Conservation (phyloP, 1,284 basidiomycete genomes). For the Moesziomyces sp. region DNA sequence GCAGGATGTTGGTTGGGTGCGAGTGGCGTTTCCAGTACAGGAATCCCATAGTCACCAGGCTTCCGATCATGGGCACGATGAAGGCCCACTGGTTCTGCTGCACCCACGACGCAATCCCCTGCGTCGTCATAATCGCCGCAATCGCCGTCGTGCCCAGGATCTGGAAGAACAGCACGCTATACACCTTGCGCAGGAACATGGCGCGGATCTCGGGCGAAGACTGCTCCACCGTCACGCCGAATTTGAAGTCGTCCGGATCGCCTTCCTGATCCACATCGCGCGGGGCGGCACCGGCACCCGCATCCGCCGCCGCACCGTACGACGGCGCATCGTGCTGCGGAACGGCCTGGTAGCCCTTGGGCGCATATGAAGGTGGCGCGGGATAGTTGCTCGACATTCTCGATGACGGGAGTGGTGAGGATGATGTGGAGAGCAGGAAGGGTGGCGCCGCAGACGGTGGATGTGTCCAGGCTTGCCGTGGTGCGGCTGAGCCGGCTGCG, state of each 20-base stretch:
- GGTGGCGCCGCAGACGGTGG: not conserved
- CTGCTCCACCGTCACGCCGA: constrained; percentile 65
- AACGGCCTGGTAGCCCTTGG: constrained; percentile 39
- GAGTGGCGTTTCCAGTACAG: constrained; percentile 88
- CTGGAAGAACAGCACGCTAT: constrained; percentile 61
- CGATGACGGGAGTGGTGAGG: not conserved
- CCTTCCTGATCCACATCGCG: constrained; percentile 53
- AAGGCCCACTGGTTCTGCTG: constrained; percentile 59
- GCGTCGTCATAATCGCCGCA: constrained; percentile 52
- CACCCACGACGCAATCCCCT: constrained; percentile 49
- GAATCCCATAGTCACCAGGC: constrained; percentile 78
- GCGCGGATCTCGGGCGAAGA: constrained; percentile 61
- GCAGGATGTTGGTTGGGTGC: constrained; percentile 81
- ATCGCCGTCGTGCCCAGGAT: constrained; percentile 60
- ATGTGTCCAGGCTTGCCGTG: not conserved
- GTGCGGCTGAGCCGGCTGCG: too few species aligned
- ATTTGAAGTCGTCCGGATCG: constrained; percentile 65
- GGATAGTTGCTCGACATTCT: constrained; percentile 31
- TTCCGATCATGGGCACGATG: constrained; percentile 76
- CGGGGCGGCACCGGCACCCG: constrained; percentile 15
- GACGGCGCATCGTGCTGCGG: constrained; percentile 29
- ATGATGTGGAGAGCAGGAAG: too few species aligned
- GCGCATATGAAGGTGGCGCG: constrained; percentile 33
- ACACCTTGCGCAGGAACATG: constrained; percentile 63
- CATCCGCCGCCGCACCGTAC: constrained; percentile 33